A percentile compares a stretch with the other conserved stretches of the same genome.
Conservation (phyloP, 1,139 yeast genomes). For the Dujonia santamariae region DNA sequence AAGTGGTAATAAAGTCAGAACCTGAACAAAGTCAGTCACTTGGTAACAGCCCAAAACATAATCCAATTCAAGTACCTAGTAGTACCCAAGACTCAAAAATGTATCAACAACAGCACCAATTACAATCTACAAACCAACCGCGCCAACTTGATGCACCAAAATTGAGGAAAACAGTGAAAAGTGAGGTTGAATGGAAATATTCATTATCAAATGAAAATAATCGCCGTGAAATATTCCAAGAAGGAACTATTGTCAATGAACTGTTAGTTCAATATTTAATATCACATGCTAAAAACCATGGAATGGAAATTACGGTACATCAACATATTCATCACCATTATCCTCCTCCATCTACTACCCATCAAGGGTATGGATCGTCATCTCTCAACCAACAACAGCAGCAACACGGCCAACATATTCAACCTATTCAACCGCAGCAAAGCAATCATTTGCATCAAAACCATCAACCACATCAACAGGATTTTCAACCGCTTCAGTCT, state of each 20-base stretch:
- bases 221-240: conserved; percentile 2
- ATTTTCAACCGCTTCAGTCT: neutral
- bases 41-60: too few species aligned
- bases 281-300: conserved; percentile 58
- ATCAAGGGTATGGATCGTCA: too few species aligned
- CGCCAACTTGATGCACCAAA: neutral
- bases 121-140: neutral
- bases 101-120: too few species aligned
- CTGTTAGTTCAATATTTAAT: conserved; percentile 56
- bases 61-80: too few species aligned
- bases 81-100: too few species aligned
- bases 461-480: neutral
- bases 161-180: conserved; percentile 2
- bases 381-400: too few species aligned
- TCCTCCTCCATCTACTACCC: conserved; percentile 26
- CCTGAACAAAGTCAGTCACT: too few species aligned
- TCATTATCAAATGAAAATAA: conserved; percentile 17
- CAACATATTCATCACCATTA: conserved; percentile 82
- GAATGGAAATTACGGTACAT: conserved; percentile 68
- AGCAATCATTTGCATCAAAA: neutral
- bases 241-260: conserved; percentile 17
- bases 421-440: neutral
- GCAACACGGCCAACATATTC: neutral
- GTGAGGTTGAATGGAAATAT: conserved; percentile 33
- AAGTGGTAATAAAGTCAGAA: too few species aligned